Base-by-base conservation (phyloP, 2,329 filamentous ascomycete genomes). In the Elsinoe batatas region DNA sequence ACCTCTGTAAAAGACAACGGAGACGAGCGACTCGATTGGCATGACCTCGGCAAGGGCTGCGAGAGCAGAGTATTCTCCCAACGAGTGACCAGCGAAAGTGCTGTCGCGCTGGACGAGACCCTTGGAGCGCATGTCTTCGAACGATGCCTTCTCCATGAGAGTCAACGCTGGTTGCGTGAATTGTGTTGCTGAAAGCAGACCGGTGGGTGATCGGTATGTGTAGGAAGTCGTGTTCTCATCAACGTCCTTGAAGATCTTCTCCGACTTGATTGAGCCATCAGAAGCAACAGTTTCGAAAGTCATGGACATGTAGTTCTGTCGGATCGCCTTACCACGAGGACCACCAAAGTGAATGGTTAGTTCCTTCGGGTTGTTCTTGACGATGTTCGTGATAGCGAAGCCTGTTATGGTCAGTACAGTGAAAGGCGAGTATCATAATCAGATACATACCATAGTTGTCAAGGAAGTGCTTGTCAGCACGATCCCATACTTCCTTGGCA, bases 251-350 rank as follows among this genome's bases (percentile, higher is more conserved):
- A 98, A 98, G 69, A 98, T 98, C 75, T 91, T 95, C 79, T 98
- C 93, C 0, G 93, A 96, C 74, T 96, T 97, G 76, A 95, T 90
- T 35, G 82, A 82, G 22, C 93, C 93, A 70, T 98, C 93, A 1
- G 88, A 76, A 58, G 86, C 87, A 54, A 98, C 90, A n/a, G 91
- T 94, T 77, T 98, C 93, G 72, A 97, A 98, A 47, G 91, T 97
- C 93, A 98, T 98, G 58, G 91, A 85, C 87, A 97, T 97, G 78
- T 98, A 98, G 74, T 98, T 98, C 68, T 95, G 87, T 60, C 93
- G 89, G 64, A 98, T 98, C 53, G 89, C 90, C 76, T 97, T 98
- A 68, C 93, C 93, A 58, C 89, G 87, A 59, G 93, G 90, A 49
- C 93, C 93, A 75, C 94, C 93, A 68, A 98, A 98, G 77, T 98